Percentiles rank a stretch among this genome's conserved stretches.
Evolutionary conservation across 345 rosid genomes (phyloP).

Genomic region (Camelina laxa): DNA sequence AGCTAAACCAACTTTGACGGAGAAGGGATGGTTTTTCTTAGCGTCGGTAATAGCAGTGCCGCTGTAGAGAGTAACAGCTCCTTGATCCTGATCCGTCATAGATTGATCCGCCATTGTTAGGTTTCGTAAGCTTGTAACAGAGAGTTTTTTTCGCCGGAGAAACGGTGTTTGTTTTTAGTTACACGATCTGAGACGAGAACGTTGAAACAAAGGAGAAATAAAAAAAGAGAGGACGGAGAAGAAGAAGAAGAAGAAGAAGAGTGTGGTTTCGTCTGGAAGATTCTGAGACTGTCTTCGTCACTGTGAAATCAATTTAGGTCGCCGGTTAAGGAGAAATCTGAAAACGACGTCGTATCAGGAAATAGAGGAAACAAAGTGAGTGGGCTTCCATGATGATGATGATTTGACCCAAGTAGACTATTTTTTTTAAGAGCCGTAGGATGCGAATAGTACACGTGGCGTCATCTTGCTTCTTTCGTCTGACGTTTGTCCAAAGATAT

Average conservation of each 20-base stretch:
- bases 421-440: slow-evolving; percentile 31
- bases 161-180: not conserved
- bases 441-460: slow-evolving; percentile 28
- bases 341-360: slow-evolving; percentile 11
- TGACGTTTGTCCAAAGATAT: slow-evolving; percentile 26
- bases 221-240: slow-evolving; percentile 13
- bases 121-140: not conserved
- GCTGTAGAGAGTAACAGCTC: slow-evolving; percentile 47
- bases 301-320: slow-evolving; percentile 23
- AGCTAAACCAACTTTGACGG: slow-evolving; percentile 63
- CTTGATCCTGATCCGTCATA: slow-evolving; percentile 45
- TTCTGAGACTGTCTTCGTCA: slow-evolving; percentile 33
- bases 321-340: not conserved
- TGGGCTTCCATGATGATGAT: slow-evolving; percentile 38
- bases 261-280: slow-evolving; percentile 35
- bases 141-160: not conserved
- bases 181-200: not conserved
- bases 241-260: slow-evolving; percentile 17
- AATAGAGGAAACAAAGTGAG: slow-evolving; percentile 12
- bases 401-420: slow-evolving; percentile 8
- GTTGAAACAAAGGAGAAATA: slow-evolving; percentile 30
- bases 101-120: slow-evolving; percentile 41
- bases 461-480: slow-evolving; percentile 16
- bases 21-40: slow-evolving; percentile 53
- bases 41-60: slow-evolving; percentile 57